phyloP scores from a whole-genome alignment of 208 protist genomes.

The Leishmania turanica region DNA sequence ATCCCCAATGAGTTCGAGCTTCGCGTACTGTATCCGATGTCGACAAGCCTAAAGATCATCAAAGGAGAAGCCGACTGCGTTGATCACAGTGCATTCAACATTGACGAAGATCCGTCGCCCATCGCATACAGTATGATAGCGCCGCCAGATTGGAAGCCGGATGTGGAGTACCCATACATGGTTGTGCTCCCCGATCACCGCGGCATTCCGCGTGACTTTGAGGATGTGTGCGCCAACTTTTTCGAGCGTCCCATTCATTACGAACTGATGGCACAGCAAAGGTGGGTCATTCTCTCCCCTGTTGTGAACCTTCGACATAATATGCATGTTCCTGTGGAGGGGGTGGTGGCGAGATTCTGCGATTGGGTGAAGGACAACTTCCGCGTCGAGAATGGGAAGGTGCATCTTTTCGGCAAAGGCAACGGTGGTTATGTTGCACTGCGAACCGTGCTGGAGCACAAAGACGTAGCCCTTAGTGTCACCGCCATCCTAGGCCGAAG shows the following conservation, averaged over 20 bases:
- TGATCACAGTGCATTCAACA: slow-evolving; percentile 68
- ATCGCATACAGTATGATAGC: slow-evolving; percentile 83
- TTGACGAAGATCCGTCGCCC: slow-evolving; percentile 69
- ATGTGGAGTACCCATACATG: slow-evolving; percentile 78
- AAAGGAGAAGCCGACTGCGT: slow-evolving; percentile 82
- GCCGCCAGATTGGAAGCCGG: slow-evolving; percentile 60
- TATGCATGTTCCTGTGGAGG: slow-evolving; percentile 78
- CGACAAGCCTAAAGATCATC: slow-evolving; percentile 64
- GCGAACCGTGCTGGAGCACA: slow-evolving; percentile 75
- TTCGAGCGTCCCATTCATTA: slow-evolving; percentile 77
- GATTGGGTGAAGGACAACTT: slow-evolving; percentile 84
- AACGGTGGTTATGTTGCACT: slow-evolving; percentile 80
- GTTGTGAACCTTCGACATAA: slow-evolving; percentile 82
- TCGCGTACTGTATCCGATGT: slow-evolving; percentile 76
- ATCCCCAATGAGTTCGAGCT: slow-evolving; percentile 86
- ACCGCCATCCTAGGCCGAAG: slow-evolving; percentile 75
- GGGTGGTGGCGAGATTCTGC: slow-evolving; percentile 83
- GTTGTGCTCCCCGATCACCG: slow-evolving; percentile 80
- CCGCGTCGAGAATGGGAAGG: slow-evolving; percentile 70
- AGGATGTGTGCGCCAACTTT: slow-evolving; percentile 88
- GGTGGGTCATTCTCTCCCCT: slow-evolving; percentile 81
- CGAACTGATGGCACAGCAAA: slow-evolving; percentile 71
- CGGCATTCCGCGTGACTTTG: slow-evolving; percentile 80
- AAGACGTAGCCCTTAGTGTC: slow-evolving; percentile 74
- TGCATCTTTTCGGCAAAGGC: slow-evolving; percentile 89